Evolutionary conservation across 306 rosid genomes (phyloP), one percentile per base, ranked within the genome.

Genomic region (Quercus cerris): DNA sequence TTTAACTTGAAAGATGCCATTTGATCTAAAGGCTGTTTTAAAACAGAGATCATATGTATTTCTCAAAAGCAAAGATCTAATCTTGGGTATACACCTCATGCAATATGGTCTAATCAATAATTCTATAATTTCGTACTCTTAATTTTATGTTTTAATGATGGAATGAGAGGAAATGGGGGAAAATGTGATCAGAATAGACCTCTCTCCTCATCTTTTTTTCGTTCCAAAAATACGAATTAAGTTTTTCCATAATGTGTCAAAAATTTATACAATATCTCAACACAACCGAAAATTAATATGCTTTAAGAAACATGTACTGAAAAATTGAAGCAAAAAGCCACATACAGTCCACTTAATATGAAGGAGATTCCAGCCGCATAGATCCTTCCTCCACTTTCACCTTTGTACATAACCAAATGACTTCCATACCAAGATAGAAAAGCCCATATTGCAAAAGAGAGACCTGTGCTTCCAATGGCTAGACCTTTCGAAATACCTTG

Each of bases 341-440:
- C 98, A 25, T 93, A 95, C 98, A 86, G 80, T 86, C 99, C 99
- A 82, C 97, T 87, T 88, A 95, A 81, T 4, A 95, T 85, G 92
- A 95, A 95, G 81, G 90, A 85, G 85, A 95, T 80, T 56, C 91
- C 93, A 23, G 99, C 94, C 1, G 98, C 99, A 82, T 93, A 95
- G 77, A 95, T 90, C 75, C 87, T 88, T 56, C 99, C 99, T 38
- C 99, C 98, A 63, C 94, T 95, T 88, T 91, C 96, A 62, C 87
- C 96, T 85, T 85, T 93, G 70, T 86, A 87, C 97, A 95, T 95
- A 15, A 91, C 92, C 93, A 95, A 90, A 82, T 71, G 97, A 63
- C 99, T 93, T 30, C 99, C 99, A 76, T 95, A 93, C 99, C 99
- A 95, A 85, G 99, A 95, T 81, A 95, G 92, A 80, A 95, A 88